Evolutionary conservation across 768 basidiomycete species (phyloP), one percentile per base, ranked within the genome.

Genomic region (Phylloporus sp.): DNA sequence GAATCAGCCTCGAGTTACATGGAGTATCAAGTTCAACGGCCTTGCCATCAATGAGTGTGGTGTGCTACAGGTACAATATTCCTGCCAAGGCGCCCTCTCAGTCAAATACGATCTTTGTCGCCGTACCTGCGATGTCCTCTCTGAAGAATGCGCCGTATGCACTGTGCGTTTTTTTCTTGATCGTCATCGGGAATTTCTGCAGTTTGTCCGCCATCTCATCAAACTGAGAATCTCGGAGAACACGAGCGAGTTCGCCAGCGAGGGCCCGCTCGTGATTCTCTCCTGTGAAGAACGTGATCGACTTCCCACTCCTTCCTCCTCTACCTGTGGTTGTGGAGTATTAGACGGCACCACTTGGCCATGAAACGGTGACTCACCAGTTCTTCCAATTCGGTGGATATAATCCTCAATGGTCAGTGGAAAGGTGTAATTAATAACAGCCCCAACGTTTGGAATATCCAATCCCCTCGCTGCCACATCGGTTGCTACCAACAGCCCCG

Each of bases 391-490:
- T 9, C 91, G 87, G 69, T 94, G 91, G 60, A 92, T 80, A 62
- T 88, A 95, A 72, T 91, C 87, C 72, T 97, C 95, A 43, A 97
- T 87, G 2, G 94, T 97, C 63, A 99, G 75, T 35, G 95, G 95
- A 73, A 95, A 97, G n/a, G 91, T 95, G 63, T 97, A 95, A 72
- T 97, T 97, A 67, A 98, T 82, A 42, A 99, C 97, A 23, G 86
- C 80, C 23, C 84, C 89, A 27, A 99, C 97, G 64, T 95, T 86
- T 2, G 97, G 95, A 61, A 99, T 98, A 74, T 99, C 97, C 57
- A 99, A 74, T 9, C 97, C 97, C 47, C 97, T 83, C 41, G 97
- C 94, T 6, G 97, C 97, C 9, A 99, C 97, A 67, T 99, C 97
- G 22, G 92, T 99, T 9, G 97, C 97, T 45, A 99, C 95, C 56